Evolutionary conservation across 1,139 yeast genomes (phyloP).

Genomic region (Saccharomycopsis phalli): DNA sequence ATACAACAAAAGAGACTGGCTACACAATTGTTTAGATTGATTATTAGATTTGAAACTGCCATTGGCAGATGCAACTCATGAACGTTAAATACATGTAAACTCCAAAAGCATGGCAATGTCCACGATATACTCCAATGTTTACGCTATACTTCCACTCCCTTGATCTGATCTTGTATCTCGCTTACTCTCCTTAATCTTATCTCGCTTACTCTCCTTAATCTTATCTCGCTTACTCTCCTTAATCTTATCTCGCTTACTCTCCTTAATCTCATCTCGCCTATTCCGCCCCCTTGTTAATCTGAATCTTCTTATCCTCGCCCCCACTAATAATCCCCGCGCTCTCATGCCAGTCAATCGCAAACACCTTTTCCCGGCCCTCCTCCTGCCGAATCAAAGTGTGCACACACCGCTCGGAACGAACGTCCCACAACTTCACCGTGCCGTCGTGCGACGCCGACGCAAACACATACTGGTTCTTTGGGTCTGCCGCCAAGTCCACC

Average conservation of each 20-base stretch:
- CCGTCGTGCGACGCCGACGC: constrained; percentile 94
- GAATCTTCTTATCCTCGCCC: constrained; percentile 89
- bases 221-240: too few species aligned
- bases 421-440: constrained; percentile 91
- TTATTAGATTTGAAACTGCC: too few species aligned
- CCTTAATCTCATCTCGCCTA: not conserved
- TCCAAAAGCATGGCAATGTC: too few species aligned
- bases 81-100: too few species aligned
- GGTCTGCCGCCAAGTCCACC: constrained; percentile 63
- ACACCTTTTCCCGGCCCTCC: constrained; percentile 50
- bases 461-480: constrained; percentile 70
- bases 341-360: constrained; percentile 78
- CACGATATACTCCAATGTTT: too few species aligned
- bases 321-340: constrained; percentile 83
- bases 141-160: too few species aligned
- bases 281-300: constrained; percentile 59
- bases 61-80: too few species aligned
- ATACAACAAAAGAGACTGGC: too few species aligned
- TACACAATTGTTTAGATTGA: too few species aligned
- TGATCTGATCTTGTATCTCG: too few species aligned
- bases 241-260: not conserved
- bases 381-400: constrained; percentile 75
- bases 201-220: too few species aligned
- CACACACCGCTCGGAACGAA: constrained; percentile 77
- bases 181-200: too few species aligned